phyloP scores from a whole-genome alignment of 1,284 basidiomycete species.

The Mycena sp. region DNA sequence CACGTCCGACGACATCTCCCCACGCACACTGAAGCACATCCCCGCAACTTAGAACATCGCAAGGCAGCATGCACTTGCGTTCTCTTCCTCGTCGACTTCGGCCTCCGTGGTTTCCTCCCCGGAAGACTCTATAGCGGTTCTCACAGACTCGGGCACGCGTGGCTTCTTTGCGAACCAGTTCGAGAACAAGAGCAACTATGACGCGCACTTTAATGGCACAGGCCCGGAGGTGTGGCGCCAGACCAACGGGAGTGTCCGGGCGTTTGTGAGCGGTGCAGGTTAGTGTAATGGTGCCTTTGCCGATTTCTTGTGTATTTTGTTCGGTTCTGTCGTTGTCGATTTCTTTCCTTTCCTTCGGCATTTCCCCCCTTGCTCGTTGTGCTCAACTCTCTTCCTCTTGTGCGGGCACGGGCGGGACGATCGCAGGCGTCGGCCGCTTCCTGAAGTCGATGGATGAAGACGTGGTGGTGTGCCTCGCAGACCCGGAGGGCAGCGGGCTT shows the following conservation, averaged over 20 bases:
- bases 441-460: constrained; percentile 77
- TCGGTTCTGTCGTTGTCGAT: neutral
- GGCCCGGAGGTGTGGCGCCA: constrained; percentile 97
- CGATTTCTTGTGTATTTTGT: neutral
- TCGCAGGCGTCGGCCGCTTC: constrained; percentile 87
- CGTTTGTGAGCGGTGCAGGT: constrained; percentile 96
- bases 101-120: constrained; percentile 47
- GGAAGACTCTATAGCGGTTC: constrained; percentile 19
- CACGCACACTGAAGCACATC: neutral
- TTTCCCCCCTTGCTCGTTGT: neutral
- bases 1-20: neutral
- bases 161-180: constrained; percentile 97
- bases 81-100: constrained; percentile 40
- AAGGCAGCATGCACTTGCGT: constrained; percentile 66
- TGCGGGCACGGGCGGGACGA: constrained; percentile 90
- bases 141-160: constrained; percentile 49
- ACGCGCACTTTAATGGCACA: constrained; percentile 90
- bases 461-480: constrained; percentile 82
- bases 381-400: neutral
- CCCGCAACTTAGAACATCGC: constrained; percentile 75
- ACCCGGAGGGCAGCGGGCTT: constrained; percentile 95
- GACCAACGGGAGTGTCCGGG: constrained; percentile 84
- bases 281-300: constrained; percentile 13
- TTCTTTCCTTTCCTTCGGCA: neutral
- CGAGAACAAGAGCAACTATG: constrained; percentile 92